Evolutionary conservation across 306 rosid species (phyloP), one percentile per base, ranked within the genome.

Genomic region (Echinosophora koreensis): DNA sequence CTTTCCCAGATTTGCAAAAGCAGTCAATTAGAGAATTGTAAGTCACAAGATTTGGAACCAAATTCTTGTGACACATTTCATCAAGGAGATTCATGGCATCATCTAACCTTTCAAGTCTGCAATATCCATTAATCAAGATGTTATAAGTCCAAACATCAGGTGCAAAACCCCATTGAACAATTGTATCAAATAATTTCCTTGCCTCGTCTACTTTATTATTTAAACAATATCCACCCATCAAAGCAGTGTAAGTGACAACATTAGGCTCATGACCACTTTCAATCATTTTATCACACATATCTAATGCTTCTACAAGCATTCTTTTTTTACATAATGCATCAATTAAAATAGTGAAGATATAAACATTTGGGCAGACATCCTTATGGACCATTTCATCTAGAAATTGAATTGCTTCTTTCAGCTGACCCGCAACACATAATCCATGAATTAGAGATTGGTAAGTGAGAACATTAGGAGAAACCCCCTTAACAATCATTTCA

Each of bases 251-350:
- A 34, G 75, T 77, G 47, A 77, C 81, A 46, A 68, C 18, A 30
- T 17, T 58, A 34, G 75, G 76, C 17, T 30, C 69, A 44, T 32
- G 16, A 30, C 81, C 69, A 46, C 75, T 57, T 54, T 42, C 64
- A 17, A 77, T 71, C 76, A 77, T 77, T 46, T 42, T 42, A 67
- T 56, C 69, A 47, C n/a, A 58, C 63, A 69, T 17, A 14, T 35
- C 6, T 0, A 37, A 41, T 1, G 82, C 82, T 17, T 78, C 76
- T 5, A 32, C 0, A 2, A 68, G 3, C 81, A 57, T 58, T 5
- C 82, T 74, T 13, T 57, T 77, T 34, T 77, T 77, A 57, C 75
- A 77, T 57, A 67, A 77, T 3, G 75, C 41, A 67, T 77, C 68
- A 77, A 77, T 67, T 38, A 77, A 30, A 30, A 42, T 44, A 22